Conservation (phyloP, 202 grass and related monocot genomes). For the Saccharum hybrid region DNA sequence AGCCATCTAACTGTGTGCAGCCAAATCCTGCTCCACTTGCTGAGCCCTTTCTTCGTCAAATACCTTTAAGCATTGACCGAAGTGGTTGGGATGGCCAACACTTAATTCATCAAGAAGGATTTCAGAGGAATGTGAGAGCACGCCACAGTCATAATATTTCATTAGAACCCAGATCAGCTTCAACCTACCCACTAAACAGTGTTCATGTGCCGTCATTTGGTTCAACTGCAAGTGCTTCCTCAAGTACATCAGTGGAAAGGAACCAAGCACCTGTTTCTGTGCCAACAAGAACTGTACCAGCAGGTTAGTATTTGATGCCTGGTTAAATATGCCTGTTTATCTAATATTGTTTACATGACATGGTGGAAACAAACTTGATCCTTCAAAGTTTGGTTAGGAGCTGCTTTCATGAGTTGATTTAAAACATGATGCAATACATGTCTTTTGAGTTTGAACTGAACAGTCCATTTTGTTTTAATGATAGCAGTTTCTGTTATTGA, state of each 20-base stretch:
- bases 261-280: conserved; percentile 40
- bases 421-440: conserved; percentile 20
- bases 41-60: conserved; percentile 37
- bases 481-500: background rate
- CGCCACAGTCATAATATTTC: conserved; percentile 50
- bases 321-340: conserved; percentile 6
- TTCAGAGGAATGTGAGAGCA: conserved; percentile 88
- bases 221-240: conserved; percentile 53
- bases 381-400: background rate
- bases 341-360: background rate
- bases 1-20: conserved; percentile 42
- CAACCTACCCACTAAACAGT: conserved; percentile 44
- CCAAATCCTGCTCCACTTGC: conserved; percentile 39
- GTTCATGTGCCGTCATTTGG: conserved; percentile 32
- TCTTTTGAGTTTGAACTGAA: conserved; percentile 19
- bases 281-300: conserved; percentile 35
- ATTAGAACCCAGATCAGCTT: conserved; percentile 53
- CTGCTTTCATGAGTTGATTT: conserved; percentile 6
- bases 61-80: conserved; percentile 44
- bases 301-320: conserved; percentile 49
- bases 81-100: conserved; percentile 43
- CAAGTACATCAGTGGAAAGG: conserved; percentile 36
- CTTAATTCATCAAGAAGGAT: conserved; percentile 51
- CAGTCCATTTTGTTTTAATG: background rate
- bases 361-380: background rate